Percentiles rank a stretch among this genome's conserved stretches.
phyloP scores from a whole-genome alignment of 495 filamentous ascomycete genomes.

The Parathielavia hyrcaniae region DNA sequence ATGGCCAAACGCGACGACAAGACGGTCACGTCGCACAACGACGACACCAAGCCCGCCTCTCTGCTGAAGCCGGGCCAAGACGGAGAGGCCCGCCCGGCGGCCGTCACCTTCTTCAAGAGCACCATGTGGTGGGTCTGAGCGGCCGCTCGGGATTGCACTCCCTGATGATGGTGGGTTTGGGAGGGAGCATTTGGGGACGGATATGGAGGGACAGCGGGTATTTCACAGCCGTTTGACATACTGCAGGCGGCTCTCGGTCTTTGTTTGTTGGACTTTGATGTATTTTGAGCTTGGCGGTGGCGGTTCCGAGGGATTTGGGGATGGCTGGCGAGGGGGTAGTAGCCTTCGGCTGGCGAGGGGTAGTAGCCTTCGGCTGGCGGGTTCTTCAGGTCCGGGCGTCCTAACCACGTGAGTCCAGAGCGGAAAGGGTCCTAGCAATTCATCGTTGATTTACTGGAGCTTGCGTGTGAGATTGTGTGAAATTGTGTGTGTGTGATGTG shows the following conservation, averaged over 20 bases:
- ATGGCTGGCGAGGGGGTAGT: background rate
- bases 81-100: background rate
- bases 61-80: slow-evolving; percentile 5
- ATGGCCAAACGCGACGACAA: slow-evolving; percentile 21
- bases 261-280: slow-evolving; percentile 1
- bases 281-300: slow-evolving; percentile 5
- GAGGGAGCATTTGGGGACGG: background rate
- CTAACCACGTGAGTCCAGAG: slow-evolving; percentile 15
- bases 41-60: background rate
- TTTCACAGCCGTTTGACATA: slow-evolving; percentile 23
- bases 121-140: slow-evolving; percentile 31
- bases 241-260: slow-evolving; percentile 14
- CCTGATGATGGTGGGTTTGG: background rate
- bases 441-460: slow-evolving; percentile 3
- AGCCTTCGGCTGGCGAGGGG: background rate
- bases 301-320: background rate
- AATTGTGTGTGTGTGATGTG: background rate
- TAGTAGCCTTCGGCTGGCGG: background rate
- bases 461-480: background rate
- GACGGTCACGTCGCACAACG: slow-evolving; percentile 10
- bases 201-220: background rate
- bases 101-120: background rate
- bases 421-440: background rate
- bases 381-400: background rate
- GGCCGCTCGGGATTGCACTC: background rate